Evolutionary conservation across 2,329 filamentous ascomycete genomes (phyloP), one percentile per base, ranked within the genome.

Genomic region (Cryoendolithus antarcticus): DNA sequence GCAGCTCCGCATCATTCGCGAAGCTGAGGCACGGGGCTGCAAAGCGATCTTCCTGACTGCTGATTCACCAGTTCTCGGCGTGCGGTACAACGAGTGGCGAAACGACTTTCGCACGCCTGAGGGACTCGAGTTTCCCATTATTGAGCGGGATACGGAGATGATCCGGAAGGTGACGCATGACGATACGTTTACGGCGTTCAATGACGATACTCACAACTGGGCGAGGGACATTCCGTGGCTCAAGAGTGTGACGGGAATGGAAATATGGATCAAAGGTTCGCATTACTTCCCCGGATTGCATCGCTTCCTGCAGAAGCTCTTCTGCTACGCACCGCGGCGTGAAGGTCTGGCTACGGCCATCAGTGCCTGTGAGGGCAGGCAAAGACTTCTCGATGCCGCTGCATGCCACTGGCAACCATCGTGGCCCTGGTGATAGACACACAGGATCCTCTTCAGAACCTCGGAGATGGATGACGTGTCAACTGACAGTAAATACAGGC

Each of bases 31-130:
- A 11, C 47, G 48, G 32, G 70, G 71, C 5, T 74, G 69, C 51
- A 69, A 67, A 42, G 72, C 71, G 0, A 53, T 76, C 3, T 64
- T 77, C 29, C 50, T 77, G 2, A 70, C 72, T 0, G 70, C 73
- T 2, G 73, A 77, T 45, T 63, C 64, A 0, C 72, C 73, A 0
- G 63, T 72, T 1, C 58, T 75, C 0, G 73, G 72, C 0, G 62
- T 66, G 13, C 61, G 72, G 1, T 58, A 72, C 27, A 70, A 72
- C 33, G 71, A 76, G 48, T 65, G 66, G 45, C 63, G 70, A 3
- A 73, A 73, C 44, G 60, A 66, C 31, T 75, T 74, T 42, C 51
- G 53, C 2, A 54, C 48, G 2, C 56, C 56, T 1, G 44, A 50
- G 8, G 54, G 52, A 2, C 35, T 58, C 21, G 44, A 37, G 1